Conservation (phyloP, 257 asterid species). For the Fraxinus excelsior region DNA sequence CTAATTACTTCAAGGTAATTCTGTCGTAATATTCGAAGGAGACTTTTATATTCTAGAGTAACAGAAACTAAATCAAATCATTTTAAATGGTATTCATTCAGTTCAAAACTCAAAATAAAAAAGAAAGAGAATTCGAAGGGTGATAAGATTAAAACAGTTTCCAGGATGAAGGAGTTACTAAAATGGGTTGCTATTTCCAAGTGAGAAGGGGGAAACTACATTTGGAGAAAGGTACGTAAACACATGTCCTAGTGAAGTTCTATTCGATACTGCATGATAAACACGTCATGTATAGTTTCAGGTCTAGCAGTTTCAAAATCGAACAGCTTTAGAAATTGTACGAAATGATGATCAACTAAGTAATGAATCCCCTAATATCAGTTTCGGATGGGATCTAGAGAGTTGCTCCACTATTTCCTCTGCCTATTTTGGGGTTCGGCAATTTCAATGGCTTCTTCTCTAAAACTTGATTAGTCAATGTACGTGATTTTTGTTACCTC, state of each 20-base stretch:
- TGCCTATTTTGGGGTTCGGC: slow-evolving; percentile 31
- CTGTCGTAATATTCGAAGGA: too few species aligned
- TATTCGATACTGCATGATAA: background rate
- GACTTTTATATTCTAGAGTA: too few species aligned
- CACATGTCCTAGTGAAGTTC: background rate
- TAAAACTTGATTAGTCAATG: slow-evolving; percentile 26
- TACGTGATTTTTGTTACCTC: slow-evolving; percentile 36
- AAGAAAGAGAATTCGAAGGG: slow-evolving; percentile 50
- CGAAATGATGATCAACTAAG: slow-evolving; percentile 55
- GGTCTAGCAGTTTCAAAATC: slow-evolving; percentile 55
- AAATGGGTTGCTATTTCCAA: slow-evolving; percentile 75
- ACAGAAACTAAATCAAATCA: too few species aligned
- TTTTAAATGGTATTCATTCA: too few species aligned
- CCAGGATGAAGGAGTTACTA: slow-evolving; percentile 68
- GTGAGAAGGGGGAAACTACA: slow-evolving; percentile 53
- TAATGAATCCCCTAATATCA: slow-evolving; percentile 76
- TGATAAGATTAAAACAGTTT: slow-evolving; percentile 49
- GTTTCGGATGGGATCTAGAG: slow-evolving; percentile 76
- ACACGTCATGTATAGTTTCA: slow-evolving; percentile 9
- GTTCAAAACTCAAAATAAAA: too few species aligned
- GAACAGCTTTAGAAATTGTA: slow-evolving; percentile 39
- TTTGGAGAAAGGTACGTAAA: slow-evolving; percentile 52
- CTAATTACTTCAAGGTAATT: too few species aligned
- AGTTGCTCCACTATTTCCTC: slow-evolving; percentile 66
- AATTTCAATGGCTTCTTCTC: slow-evolving; percentile 37